Conservation (phyloP, 305 asterid species). For the Fraxinus ornus region DNA sequence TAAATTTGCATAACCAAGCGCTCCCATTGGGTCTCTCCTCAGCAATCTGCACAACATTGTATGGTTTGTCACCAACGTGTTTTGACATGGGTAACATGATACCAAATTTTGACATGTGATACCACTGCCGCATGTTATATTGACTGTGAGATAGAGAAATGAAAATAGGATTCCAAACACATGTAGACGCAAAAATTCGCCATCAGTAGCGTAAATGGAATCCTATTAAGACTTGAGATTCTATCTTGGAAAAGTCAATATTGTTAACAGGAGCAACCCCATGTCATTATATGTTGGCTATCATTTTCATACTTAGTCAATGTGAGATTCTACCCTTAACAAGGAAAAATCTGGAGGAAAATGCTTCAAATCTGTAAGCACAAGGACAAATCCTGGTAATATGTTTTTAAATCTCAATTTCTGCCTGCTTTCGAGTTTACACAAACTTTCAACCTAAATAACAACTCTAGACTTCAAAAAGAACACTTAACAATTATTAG, state of each 20-base stretch:
- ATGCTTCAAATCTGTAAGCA: background rate
- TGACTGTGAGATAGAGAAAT: background rate
- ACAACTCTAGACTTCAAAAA: background rate
- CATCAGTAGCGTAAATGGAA: background rate
- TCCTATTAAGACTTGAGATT: background rate
- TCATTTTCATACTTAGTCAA: background rate
- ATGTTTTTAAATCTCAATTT: background rate
- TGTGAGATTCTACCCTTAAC: background rate
- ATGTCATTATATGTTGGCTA: background rate
- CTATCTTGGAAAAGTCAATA: background rate
- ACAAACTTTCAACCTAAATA: background rate
- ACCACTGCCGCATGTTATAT: background rate
- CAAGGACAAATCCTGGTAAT: background rate
- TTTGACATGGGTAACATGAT: constrained; percentile 7
- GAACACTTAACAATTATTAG: background rate
- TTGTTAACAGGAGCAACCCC: background rate
- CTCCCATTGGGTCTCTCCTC: constrained; percentile 98
- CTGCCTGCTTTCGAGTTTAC: background rate
- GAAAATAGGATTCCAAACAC: background rate
- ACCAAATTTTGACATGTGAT: background rate
- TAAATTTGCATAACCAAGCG: constrained; percentile 75
- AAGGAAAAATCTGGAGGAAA: background rate
- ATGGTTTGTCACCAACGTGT: constrained; percentile 15
- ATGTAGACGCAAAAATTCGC: background rate
- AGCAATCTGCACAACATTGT: constrained; percentile 62